Percentiles rank a stretch among this genome's conserved stretches.
Conservation (phyloP, 176 grass and related monocot genomes). For the Eragrostis curvula region DNA sequence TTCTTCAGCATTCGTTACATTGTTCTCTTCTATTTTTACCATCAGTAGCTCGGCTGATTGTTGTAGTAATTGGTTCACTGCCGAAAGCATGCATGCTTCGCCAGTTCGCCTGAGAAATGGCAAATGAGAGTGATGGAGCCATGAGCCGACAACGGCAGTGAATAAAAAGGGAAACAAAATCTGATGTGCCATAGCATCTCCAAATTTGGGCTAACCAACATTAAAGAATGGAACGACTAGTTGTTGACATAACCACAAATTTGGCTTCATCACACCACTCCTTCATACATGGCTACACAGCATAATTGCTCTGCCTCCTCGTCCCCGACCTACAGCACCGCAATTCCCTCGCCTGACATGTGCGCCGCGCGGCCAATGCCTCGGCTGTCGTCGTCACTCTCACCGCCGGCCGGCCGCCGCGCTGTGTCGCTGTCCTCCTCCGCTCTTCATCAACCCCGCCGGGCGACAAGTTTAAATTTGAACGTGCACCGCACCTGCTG, state of each 20-base stretch:
- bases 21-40: too few species aligned
- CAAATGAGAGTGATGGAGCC: too few species aligned
- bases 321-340: not conserved
- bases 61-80: too few species aligned
- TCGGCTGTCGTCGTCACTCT: not conserved
- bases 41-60: too few species aligned
- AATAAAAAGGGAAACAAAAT: too few species aligned
- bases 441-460: not conserved
- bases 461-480: conserved; percentile 35
- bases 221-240: too few species aligned
- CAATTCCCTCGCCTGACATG: not conserved
- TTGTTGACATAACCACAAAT: not conserved
- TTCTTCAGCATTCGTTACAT: too few species aligned
- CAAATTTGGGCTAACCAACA: too few species aligned
- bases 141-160: too few species aligned
- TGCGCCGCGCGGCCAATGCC: not conserved
- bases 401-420: not conserved
- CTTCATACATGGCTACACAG: not conserved
- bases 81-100: too few species aligned
- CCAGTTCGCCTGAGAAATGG: too few species aligned
- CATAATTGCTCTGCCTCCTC: not conserved
- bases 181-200: too few species aligned
- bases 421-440: not conserved
- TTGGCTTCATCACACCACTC: not conserved
- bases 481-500: conserved; percentile 34